phyloP scores from a whole-genome alignment of 176 grass and related monocot genomes.

The Saccharum spontaneum region DNA sequence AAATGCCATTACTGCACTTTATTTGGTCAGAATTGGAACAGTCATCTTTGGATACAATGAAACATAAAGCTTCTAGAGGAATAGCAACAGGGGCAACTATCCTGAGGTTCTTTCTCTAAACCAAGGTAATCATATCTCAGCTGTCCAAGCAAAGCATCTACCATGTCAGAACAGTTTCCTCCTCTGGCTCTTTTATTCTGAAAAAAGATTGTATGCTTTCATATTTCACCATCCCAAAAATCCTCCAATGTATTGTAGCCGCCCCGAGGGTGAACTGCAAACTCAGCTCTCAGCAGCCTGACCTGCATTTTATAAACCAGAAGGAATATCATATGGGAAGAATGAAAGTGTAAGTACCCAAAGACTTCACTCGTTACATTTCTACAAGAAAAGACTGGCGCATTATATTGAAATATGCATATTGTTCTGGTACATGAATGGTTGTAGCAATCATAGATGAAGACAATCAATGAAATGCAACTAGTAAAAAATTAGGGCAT shows the following conservation, averaged over 20 bases:
- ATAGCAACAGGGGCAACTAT: neutral
- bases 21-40: neutral
- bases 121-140: neutral
- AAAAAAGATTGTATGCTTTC: neutral
- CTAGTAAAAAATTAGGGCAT: neutral
- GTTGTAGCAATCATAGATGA: neutral
- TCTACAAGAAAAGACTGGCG: neutral
- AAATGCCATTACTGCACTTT: neutral
- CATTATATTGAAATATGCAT: neutral
- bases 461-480: neutral
- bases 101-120: neutral
- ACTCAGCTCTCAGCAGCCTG: constrained; percentile 26
- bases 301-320: constrained; percentile 34
- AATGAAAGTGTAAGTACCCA: neutral
- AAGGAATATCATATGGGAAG: neutral
- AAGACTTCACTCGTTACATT: neutral
- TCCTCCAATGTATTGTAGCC: constrained; percentile 52
- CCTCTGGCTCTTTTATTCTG: neutral
- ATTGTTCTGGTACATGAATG: neutral
- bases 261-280: constrained; percentile 21
- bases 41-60: neutral
- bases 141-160: neutral
- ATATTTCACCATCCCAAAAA: constrained; percentile 69
- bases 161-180: neutral
- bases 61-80: neutral